These are phyloP conservation scores for Raddia guianensis DNA, from an alignment of 176 grass and related monocot genomes.

Conservation along the genomic window DNA sequence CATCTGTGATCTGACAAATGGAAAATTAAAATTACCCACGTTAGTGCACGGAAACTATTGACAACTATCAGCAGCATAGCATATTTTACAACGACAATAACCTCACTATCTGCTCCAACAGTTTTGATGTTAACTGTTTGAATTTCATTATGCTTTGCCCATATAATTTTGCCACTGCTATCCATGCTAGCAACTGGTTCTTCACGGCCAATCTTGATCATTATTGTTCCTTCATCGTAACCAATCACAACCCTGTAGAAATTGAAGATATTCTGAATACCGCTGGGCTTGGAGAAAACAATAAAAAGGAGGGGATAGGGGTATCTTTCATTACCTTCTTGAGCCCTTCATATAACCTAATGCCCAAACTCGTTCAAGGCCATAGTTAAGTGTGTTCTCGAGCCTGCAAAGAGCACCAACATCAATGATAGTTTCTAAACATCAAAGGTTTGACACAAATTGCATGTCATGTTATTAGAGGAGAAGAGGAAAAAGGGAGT, in stretches of 20 bases:
- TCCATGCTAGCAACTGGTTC: slow-evolving; percentile 72
- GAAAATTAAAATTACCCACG: not conserved
- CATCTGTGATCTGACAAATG: slow-evolving; percentile 66
- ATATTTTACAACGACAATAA: slow-evolving; percentile 32
- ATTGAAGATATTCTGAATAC: slow-evolving; percentile 28
- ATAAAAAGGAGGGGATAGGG: not conserved
- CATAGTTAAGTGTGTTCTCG: slow-evolving; percentile 80
- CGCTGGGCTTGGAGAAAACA: slow-evolving; percentile 24
- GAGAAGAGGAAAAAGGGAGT: not conserved
- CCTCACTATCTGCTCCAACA: slow-evolving; percentile 79
- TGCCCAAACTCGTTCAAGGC: slow-evolving; percentile 82
- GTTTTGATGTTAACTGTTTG: slow-evolving; percentile 93
- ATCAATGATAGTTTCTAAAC: slow-evolving; percentile 13
- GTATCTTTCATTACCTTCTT: slow-evolving; percentile 47
- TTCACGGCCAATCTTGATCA: slow-evolving; percentile 80
- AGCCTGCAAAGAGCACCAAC: slow-evolving; percentile 47
- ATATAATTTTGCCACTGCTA: slow-evolving; percentile 68
- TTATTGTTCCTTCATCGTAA: slow-evolving; percentile 80
- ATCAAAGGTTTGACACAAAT: not conserved
- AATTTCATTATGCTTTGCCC: slow-evolving; percentile 84
- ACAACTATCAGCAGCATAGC: not conserved
- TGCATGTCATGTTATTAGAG: slow-evolving; percentile 9
- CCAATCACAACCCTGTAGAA: slow-evolving; percentile 67
- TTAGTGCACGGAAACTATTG: slow-evolving; percentile 5
- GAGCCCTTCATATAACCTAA: slow-evolving; percentile 74